Conservation (phyloP, 2,329 filamentous ascomycete species). For the Cercospora sp. region DNA sequence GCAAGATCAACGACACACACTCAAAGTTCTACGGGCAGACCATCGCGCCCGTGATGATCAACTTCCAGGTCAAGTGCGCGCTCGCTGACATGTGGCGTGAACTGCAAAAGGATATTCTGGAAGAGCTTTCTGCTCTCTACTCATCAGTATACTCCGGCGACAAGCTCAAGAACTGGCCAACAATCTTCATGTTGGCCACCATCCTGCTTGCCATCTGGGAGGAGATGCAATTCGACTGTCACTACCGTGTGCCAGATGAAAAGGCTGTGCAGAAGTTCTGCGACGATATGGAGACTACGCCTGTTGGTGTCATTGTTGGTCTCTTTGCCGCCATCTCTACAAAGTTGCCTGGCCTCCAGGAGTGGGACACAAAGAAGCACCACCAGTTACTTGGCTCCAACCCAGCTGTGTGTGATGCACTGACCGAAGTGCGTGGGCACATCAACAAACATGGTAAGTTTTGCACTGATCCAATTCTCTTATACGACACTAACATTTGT, state of each 20-base stretch:
- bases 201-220: constrained; percentile 95
- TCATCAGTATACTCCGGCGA: constrained; percentile 98
- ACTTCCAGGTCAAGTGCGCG: constrained; percentile 98
- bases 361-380: constrained; percentile 92
- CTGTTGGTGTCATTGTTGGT: constrained; percentile 92
- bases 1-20: constrained; percentile 80
- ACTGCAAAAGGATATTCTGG: constrained; percentile 90
- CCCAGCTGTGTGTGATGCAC: constrained; percentile 84
- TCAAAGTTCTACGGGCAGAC: constrained; percentile 89
- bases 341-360: constrained; percentile 86
- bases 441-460: constrained; percentile 88
- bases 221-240: constrained; percentile 97
- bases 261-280: constrained; percentile 91
- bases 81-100: constrained; percentile 98
- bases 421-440: constrained; percentile 93
- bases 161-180: constrained; percentile 98
- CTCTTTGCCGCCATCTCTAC: constrained; percentile 98
- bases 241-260: constrained; percentile 87
- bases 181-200: constrained; percentile 94
- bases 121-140: constrained; percentile 89
- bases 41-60: constrained; percentile 96
- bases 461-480: not conserved
- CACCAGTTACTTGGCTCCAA: constrained; percentile 90
- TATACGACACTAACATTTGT: constrained; percentile 21
- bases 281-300: constrained; percentile 92